phyloP scores from a whole-genome alignment of 768 basidiomycete species.

The Terana coerulea region DNA sequence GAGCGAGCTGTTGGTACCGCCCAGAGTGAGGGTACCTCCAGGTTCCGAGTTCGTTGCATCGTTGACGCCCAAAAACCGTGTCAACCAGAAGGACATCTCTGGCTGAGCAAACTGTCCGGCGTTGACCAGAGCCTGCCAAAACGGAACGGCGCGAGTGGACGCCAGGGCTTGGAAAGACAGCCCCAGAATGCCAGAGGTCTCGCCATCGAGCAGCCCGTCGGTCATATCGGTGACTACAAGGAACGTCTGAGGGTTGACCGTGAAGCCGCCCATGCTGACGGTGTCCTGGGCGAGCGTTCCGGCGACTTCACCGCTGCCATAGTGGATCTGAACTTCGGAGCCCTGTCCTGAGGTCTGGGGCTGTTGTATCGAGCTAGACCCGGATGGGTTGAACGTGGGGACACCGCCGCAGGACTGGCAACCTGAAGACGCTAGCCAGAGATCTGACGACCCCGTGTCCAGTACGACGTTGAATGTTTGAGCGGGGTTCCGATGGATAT shows the following conservation, averaged over 20 bases:
- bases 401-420: constrained; percentile 40
- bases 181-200: constrained; percentile 71
- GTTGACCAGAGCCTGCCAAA: constrained; percentile 57
- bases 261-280: constrained; percentile 64
- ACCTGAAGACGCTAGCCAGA: constrained; percentile 71
- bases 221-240: constrained; percentile 55
- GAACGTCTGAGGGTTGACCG: constrained; percentile 50
- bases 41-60: constrained; percentile 35
- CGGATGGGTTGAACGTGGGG: constrained; percentile 41
- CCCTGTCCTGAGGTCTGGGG: constrained; percentile 10
- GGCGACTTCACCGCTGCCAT: constrained; percentile 67
- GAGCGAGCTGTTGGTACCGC: constrained; percentile 56
- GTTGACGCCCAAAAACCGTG: constrained; percentile 40
- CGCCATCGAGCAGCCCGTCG: constrained; percentile 39
- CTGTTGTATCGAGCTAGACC: constrained; percentile 38
- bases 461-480: constrained; percentile 78
- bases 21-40: constrained; percentile 73
- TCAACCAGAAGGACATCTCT: constrained; percentile 65
- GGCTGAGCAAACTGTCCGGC: constrained; percentile 40
- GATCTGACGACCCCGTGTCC: constrained; percentile 88
- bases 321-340: constrained; percentile 38
- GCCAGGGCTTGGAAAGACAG: constrained; percentile 65
- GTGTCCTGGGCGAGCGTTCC: constrained; percentile 57
- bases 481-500: constrained; percentile 24
- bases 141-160: constrained; percentile 50